A percentile compares a stretch with the other conserved stretches of the same genome.
These are phyloP conservation scores for Pseudofabraea citricarpa DNA, from an alignment of 2,329 filamentous ascomycete species.

Conservation along the genomic window DNA sequence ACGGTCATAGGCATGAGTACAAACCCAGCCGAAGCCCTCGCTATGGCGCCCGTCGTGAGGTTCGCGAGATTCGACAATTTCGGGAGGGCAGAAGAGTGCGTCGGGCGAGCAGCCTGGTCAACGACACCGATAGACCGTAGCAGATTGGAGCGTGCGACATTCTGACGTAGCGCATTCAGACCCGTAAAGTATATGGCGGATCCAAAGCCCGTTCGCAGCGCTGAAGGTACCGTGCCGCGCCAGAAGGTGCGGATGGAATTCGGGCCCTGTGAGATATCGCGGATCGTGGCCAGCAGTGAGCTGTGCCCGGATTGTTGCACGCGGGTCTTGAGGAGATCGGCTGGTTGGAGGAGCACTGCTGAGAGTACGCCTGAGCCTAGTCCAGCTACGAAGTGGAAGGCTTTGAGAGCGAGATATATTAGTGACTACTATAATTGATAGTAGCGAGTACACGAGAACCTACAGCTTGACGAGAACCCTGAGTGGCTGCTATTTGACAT, in stretches of 20 bases:
- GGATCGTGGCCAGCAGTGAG: constrained; percentile 64
- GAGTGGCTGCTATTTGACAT: constrained; percentile 47
- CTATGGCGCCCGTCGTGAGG: constrained; percentile 75
- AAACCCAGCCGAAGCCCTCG: constrained; percentile 82
- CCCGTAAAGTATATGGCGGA: constrained; percentile 91
- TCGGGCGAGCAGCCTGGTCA: constrained; percentile 14
- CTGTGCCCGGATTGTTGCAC: constrained; percentile 79
- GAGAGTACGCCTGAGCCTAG: constrained; percentile 83
- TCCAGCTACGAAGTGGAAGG: constrained; percentile 85
- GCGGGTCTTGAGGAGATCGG: constrained; percentile 93
- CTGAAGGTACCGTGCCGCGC: constrained; percentile 88
- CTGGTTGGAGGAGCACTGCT: constrained; percentile 86
- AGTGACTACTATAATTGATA: neutral
- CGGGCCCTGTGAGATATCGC: constrained; percentile 63
- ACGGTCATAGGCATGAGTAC: constrained; percentile 94
- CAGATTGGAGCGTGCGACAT: constrained; percentile 44
- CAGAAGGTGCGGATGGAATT: constrained; percentile 68
- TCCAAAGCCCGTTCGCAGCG: constrained; percentile 88
- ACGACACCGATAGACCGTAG: constrained; percentile 27
- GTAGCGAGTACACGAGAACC: constrained; percentile 11
- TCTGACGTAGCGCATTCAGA: constrained; percentile 77
- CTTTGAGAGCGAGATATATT: constrained; percentile 32
- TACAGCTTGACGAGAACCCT: constrained; percentile 45
- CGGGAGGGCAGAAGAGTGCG: constrained; percentile 67
- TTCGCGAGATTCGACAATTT: constrained; percentile 82